phyloP scores from a whole-genome alignment of 176 grass and related monocot species.

The Puccinellia tenuiflora region DNA sequence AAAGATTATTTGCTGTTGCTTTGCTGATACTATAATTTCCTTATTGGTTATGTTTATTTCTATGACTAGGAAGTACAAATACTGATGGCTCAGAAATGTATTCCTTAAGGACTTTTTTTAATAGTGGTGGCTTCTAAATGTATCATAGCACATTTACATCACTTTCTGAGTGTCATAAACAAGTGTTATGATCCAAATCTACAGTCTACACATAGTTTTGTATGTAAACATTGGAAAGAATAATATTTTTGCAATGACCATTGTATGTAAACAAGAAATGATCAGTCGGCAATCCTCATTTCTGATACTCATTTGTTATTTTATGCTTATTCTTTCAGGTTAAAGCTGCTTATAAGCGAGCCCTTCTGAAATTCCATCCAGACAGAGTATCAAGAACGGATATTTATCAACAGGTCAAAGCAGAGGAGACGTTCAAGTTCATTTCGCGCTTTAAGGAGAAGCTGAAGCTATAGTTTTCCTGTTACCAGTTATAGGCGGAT shows the following conservation, averaged over 20 bases:
- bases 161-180: neutral
- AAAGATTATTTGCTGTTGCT: neutral
- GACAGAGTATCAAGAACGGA: constrained; percentile 69
- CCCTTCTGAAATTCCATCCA: constrained; percentile 80
- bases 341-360: constrained; percentile 82
- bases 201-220: too few species aligned
- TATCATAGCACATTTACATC: neutral
- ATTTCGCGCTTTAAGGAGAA: constrained; percentile 89
- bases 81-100: neutral
- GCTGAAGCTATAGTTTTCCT: constrained; percentile 13
- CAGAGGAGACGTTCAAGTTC: constrained; percentile 97
- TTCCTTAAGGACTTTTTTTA: neutral
- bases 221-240: neutral
- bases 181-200: neutral
- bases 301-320: neutral
- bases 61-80: neutral
- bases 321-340: constrained; percentile 45
- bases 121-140: neutral
- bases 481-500: neutral
- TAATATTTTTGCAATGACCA: neutral
- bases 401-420: constrained; percentile 76
- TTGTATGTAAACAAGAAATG: neutral
- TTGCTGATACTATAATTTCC: neutral
- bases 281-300: neutral
- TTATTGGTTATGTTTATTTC: neutral